Conservation (phyloP, 73 alveolate genomes). For the Tetrahymena thermophila region DNA sequence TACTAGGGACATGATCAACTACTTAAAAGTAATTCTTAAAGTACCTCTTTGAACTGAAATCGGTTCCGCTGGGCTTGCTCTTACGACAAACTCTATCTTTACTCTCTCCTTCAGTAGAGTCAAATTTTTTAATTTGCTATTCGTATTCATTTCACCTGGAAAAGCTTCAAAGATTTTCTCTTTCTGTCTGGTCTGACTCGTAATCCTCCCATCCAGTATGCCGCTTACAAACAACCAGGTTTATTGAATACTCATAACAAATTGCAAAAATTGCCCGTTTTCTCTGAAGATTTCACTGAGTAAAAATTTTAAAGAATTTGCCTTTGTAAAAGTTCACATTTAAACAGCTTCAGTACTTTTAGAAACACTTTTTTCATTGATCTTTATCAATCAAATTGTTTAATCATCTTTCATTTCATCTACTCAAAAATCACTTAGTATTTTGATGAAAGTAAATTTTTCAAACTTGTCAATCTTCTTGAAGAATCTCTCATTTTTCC, state of each 20-base stretch:
- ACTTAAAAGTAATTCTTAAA: background rate
- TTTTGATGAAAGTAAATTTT: background rate
- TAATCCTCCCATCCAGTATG: background rate
- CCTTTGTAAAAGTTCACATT: background rate
- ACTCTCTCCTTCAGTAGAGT: slow-evolving; percentile 2
- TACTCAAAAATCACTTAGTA: background rate
- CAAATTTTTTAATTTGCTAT: background rate
- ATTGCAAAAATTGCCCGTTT: background rate
- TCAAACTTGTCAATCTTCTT: background rate
- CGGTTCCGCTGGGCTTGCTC: background rate
- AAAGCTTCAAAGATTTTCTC: background rate
- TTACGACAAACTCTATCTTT: background rate
- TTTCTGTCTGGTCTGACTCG: background rate
- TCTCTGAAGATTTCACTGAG: background rate
- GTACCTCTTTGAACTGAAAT: background rate
- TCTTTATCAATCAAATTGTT: background rate
- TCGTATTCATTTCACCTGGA: background rate
- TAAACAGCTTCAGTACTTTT: background rate
- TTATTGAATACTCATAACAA: background rate
- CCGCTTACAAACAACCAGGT: background rate
- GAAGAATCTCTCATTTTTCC: background rate
- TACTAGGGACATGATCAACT: background rate
- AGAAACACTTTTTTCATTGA: background rate
- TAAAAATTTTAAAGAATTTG: background rate
- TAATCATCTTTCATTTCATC: background rate